Evolutionary conservation across 345 rosid species (phyloP), one percentile per base, ranked within the genome.

Genomic region (rapeseed (Brassica napus)): DNA sequence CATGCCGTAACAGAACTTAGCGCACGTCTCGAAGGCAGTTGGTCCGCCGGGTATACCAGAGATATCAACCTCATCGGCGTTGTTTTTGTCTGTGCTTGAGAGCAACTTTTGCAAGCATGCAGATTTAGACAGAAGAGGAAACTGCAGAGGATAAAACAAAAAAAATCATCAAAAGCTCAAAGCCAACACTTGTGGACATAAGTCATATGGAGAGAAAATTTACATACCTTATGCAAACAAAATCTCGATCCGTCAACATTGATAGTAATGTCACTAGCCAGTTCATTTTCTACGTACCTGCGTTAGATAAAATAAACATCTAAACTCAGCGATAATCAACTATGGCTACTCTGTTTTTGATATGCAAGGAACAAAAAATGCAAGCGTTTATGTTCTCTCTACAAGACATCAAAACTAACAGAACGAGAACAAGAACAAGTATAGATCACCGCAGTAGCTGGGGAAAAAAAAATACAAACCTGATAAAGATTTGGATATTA

Each of bases 1-100:
- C 92, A 93, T 89, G 54, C 97, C 93, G 54, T 93, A 93, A 77
- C 97, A 91, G 78, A 91, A 93, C 75, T 93, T 93, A 21, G 92
- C 93, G 69, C 98, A 93, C 55, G 86, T 85, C 85, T 93, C 98
- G 34, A 91, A 91, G 4, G 97, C 93, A 65, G 88, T 82, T 65
- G 88, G 86, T 0, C 98, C 98, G 0, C 97, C 94, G 0, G 98
- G 97, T 80, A 91, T 88, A 77, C 85, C 86, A 3, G 90, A 87
- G 76, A 91, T 77, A 82, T 88, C 86, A 47, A 91, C 82, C 69
- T 87, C 94, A 62, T 87, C 74, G 31, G 64, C 34, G 4, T 77
- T 87, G 59, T 87, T 90, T 24, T 85, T 90, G 42, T 79, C 83
- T 34, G 81, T 21, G 55, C 74, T 72, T 57, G 86, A 82, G 26